Evolutionary conservation across 2,329 filamentous ascomycete genomes (phyloP).

Genomic region (Aspergillus amoenus): DNA sequence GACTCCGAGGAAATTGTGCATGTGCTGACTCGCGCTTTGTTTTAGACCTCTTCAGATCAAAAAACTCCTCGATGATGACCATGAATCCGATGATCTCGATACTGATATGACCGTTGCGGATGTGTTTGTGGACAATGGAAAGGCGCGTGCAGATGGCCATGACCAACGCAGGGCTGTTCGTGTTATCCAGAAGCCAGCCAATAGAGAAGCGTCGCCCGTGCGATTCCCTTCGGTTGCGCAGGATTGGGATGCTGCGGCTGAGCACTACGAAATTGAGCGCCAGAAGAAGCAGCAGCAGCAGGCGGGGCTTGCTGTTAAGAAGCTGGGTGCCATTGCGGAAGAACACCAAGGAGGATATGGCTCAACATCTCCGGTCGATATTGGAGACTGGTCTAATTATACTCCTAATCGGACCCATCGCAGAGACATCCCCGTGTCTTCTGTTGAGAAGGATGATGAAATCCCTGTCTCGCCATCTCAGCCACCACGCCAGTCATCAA

Average conservation of each 20-base stretch:
- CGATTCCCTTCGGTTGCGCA: slow-evolving; percentile 37
- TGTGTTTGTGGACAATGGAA: slow-evolving; percentile 39
- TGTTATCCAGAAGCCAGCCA: slow-evolving; percentile 33
- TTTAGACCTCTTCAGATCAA: slow-evolving; percentile 37
- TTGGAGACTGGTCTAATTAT: background rate
- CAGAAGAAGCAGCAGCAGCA: slow-evolving; percentile 14
- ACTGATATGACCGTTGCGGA: slow-evolving; percentile 36
- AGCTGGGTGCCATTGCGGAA: slow-evolving; percentile 22
- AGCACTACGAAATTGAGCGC: slow-evolving; percentile 18
- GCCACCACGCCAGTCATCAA: slow-evolving; percentile 1
- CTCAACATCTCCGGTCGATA: background rate
- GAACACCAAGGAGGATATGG: slow-evolving; percentile 6
- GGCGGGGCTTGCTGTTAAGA: slow-evolving; percentile 5
- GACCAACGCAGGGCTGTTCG: slow-evolving; percentile 37
- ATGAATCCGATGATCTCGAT: slow-evolving; percentile 33
- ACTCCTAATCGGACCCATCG: slow-evolving; percentile 1
- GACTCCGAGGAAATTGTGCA: background rate
- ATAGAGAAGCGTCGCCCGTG: slow-evolving; percentile 16
- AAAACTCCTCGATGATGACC: slow-evolving; percentile 37
- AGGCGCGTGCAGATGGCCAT: slow-evolving; percentile 31
- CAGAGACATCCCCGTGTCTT: slow-evolving; percentile 26
- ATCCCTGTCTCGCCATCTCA: slow-evolving; percentile 20
- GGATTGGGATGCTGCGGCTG: slow-evolving; percentile 33
- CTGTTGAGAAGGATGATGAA: slow-evolving; percentile 25
- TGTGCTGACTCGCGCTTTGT: slow-evolving; percentile 5